Conservation (phyloP, 208 protist species). For the Acanthamoeba rhysodes region DNA sequence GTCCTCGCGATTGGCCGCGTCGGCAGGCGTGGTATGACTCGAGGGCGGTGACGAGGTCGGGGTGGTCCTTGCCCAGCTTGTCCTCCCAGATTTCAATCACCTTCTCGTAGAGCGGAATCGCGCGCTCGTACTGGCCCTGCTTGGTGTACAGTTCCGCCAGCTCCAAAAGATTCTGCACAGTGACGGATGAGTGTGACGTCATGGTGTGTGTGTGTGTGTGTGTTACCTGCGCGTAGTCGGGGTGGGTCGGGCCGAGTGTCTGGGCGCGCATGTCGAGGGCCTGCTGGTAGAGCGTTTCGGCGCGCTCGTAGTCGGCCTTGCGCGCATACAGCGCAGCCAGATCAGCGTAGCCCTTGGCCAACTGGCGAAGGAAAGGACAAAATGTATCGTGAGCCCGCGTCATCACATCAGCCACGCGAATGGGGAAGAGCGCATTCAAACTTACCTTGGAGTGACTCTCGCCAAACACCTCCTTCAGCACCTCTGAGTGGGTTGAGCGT, state of each 20-base stretch:
- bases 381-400: neutral
- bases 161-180: slow-evolving; percentile 52
- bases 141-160: slow-evolving; percentile 75
- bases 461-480: slow-evolving; percentile 76
- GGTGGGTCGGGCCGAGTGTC: slow-evolving; percentile 66
- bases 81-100: slow-evolving; percentile 78
- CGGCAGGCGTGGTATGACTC: slow-evolving; percentile 61
- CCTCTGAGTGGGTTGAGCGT: neutral
- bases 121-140: slow-evolving; percentile 47
- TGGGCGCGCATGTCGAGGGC: slow-evolving; percentile 63
- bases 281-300: slow-evolving; percentile 67
- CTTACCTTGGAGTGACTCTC: slow-evolving; percentile 49
- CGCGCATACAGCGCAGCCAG: slow-evolving; percentile 65
- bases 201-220: too few species aligned
- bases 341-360: slow-evolving; percentile 71
- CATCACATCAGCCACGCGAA: neutral
- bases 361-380: neutral
- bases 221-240: slow-evolving; percentile 53
- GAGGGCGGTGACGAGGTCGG: slow-evolving; percentile 45
- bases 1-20: slow-evolving; percentile 9
- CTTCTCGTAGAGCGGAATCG: slow-evolving; percentile 74
- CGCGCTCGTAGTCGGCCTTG: slow-evolving; percentile 50
- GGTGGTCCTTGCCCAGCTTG: slow-evolving; percentile 74
- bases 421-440: neutral
- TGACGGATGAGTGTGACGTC: neutral